These are phyloP conservation scores for Eucalyptus grandis DNA, from an alignment of 345 rosid species.

Conservation along the genomic window DNA sequence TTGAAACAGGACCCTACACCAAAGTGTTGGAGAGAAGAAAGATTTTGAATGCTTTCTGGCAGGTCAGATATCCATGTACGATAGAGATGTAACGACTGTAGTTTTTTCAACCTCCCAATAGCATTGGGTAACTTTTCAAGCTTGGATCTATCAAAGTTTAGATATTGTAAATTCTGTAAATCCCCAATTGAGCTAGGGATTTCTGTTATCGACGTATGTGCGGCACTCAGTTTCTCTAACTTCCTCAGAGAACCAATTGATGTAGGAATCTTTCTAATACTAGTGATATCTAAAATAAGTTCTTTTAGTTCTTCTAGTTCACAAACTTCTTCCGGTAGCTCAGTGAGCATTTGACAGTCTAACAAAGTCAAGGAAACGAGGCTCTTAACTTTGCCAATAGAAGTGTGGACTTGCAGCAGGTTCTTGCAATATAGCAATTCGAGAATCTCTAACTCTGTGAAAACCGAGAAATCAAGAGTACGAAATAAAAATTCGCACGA, in stretches of 20 bases:
- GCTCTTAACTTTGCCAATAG: neutral
- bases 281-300: neutral
- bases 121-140: neutral
- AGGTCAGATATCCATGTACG: fast-evolving
- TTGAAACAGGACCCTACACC: fast-evolving
- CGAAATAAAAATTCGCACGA: fast-evolving
- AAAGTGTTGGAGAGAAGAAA: neutral
- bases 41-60: neutral
- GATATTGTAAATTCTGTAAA: too few relatives aligned
- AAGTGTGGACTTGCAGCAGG: neutral
- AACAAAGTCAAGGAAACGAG: neutral
- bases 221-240: neutral
- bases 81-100: fast-evolving
- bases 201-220: neutral
- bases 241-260: neutral
- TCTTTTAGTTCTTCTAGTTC: neutral
- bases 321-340: neutral
- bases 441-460: neutral
- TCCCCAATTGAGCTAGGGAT: too few relatives aligned
- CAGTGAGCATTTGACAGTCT: fast-evolving
- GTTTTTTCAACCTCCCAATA: neutral
- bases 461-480: neutral
- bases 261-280: neutral
- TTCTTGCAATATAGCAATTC: fast-evolving
- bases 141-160: too few relatives aligned